Evolutionary conservation across 345 rosid genomes (phyloP).

Genomic region (Streptanthus diversifolius): DNA sequence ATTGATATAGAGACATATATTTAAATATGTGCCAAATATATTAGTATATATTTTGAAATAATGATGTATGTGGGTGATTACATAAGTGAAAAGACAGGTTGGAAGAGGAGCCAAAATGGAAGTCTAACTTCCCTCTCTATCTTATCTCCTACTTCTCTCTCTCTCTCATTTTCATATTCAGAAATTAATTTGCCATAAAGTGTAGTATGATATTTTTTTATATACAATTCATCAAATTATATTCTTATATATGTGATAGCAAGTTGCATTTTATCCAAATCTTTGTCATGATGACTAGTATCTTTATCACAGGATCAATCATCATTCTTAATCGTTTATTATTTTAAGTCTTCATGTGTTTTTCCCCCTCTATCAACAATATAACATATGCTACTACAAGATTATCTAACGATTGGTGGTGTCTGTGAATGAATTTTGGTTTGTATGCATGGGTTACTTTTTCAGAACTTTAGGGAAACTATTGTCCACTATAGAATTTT

Average conservation of each 20-base stretch:
- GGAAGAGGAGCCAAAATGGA: slow-evolving; percentile 34
- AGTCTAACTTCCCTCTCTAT: slow-evolving; percentile 7
- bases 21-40: too few relatives aligned
- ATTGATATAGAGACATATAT: background rate
- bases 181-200: background rate
- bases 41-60: background rate
- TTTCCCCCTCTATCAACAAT: too few relatives aligned
- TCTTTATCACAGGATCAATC: slow-evolving; percentile 4
- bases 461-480: background rate
- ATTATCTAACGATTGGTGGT: background rate
- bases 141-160: slow-evolving; percentile 21
- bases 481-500: too few relatives aligned
- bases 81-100: slow-evolving; percentile 22
- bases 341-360: background rate
- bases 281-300: slow-evolving; percentile 25
- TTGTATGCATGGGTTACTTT: background rate
- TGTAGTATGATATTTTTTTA: background rate
- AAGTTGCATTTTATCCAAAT: slow-evolving; percentile 25
- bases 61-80: background rate
- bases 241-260: background rate
- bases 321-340: background rate
- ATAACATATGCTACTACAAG: background rate
- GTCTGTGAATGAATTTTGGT: background rate
- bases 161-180: background rate
- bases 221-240: background rate